Percentiles rank a stretch among this genome's conserved stretches.
Evolutionary conservation across 495 filamentous ascomycete genomes (phyloP).

Genomic region (Bacidia gigantensis): DNA sequence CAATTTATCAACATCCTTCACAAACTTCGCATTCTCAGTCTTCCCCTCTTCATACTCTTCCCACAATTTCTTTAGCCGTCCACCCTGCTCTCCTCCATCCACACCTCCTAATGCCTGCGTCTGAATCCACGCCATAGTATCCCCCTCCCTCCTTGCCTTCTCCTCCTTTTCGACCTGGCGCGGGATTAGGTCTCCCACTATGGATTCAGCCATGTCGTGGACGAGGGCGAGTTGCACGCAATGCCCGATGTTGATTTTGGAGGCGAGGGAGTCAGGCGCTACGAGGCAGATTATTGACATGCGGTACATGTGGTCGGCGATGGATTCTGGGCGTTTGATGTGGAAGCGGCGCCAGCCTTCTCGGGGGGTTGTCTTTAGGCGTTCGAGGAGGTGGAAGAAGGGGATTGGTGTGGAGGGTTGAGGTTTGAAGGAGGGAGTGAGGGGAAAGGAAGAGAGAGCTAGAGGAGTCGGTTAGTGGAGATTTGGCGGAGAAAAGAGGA

Average conservation of each 20-base stretch:
- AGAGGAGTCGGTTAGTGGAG: not conserved
- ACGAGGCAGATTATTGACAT: conserved; percentile 96
- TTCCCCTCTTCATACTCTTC: conserved; percentile 81
- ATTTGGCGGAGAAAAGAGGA: not conserved
- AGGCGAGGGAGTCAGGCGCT: conserved; percentile 60
- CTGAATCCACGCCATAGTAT: conserved; percentile 82
- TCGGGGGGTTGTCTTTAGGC: conserved; percentile 86
- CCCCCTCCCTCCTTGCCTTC: conserved; percentile 72
- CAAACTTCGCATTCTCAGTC: conserved; percentile 73
- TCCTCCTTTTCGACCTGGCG: conserved; percentile 59
- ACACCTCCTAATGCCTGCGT: conserved; percentile 45
- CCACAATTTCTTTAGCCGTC: conserved; percentile 65
- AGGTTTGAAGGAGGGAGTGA: conserved; percentile 29
- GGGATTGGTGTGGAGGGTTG: conserved; percentile 55
- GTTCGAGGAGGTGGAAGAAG: conserved; percentile 87
- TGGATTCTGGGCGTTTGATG: conserved; percentile 63
- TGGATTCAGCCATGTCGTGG: conserved; percentile 92
- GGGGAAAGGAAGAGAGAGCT: conserved; percentile 16
- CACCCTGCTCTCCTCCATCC: conserved; percentile 24
- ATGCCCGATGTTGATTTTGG: conserved; percentile 56
- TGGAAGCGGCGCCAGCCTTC: conserved; percentile 90
- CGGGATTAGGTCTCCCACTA: conserved; percentile 94
- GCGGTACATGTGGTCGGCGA: conserved; percentile 98
- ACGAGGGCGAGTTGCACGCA: conserved; percentile 90
- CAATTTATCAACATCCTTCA: conserved; percentile 95